Evolutionary conservation across 768 basidiomycete genomes (phyloP), one percentile per base, ranked within the genome.

Genomic region (Symmetrospora coprosmae): DNA sequence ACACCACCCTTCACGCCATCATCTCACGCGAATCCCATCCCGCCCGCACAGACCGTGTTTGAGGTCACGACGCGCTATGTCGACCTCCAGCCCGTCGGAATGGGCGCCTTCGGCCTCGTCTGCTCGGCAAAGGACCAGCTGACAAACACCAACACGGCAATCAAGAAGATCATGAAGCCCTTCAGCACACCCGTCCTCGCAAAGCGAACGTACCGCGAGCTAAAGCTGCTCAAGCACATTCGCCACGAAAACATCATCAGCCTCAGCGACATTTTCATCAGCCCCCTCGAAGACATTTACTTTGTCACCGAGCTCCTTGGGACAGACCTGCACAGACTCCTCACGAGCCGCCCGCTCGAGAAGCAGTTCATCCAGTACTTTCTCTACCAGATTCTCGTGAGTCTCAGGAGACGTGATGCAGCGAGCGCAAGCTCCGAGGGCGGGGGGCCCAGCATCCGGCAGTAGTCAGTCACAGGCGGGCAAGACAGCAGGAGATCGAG

Each of bases 121-220:
- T 99, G 63, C 56, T 68, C 65, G 1, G 66, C 69, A 1, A 62
- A 67, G 53, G 69, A 69, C 27, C 91, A 96, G 74, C 81, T 97
- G 55, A 92, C 89, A 8, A 85, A 82, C 39, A 81, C 88, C 45
- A 86, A 87, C 17, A 91, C 92, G 60, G 94, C 94, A 70, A 91
- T 99, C 77, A 99, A 99, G 81, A 97, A 97, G 82, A 99, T 97
- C 78, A 97, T 97, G 92, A 99, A 99, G 74, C 94, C 94, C 6
- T 99, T 99, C 76, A 74, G 73, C 72, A 96, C 94, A 5, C 91
- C 94, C 19, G 94, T 99, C n/a, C 78, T 99, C 68, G 85, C 84
- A 74, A 97, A 97, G 76, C 79, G 94, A 65, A 99, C 94, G 1
- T 97, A 97, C 74, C 81, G 94, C 63, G 94, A 99, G 75, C 80